Conservation (phyloP, 805 yeast genomes). For the Wickerhamomyces xylosicus region DNA sequence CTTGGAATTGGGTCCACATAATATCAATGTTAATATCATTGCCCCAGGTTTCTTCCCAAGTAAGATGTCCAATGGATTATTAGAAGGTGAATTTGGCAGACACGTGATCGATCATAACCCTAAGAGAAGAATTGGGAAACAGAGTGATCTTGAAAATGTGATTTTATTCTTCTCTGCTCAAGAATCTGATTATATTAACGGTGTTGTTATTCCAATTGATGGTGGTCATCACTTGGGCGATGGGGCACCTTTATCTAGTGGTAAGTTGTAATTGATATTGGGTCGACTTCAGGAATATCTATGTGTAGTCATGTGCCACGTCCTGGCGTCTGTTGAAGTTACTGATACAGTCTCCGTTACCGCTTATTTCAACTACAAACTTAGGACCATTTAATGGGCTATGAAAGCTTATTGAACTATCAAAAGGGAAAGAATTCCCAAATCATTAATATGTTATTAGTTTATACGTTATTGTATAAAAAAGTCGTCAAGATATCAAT, state of each 20-base stretch:
- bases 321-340: no score
- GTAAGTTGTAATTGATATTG: background rate
- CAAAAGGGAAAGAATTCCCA: no score
- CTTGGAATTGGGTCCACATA: slow-evolving; percentile 51
- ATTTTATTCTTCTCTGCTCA: slow-evolving; percentile 46
- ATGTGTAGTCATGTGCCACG: no score
- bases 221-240: slow-evolving; percentile 50
- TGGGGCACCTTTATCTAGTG: slow-evolving; percentile 3
- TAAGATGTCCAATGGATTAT: slow-evolving; percentile 60
- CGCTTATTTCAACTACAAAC: no score
- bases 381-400: no score
- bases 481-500: no score
- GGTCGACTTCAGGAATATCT: no score
- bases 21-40: slow-evolving; percentile 58
- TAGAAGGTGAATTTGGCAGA: slow-evolving; percentile 34
- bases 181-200: slow-evolving; percentile 54
- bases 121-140: slow-evolving; percentile 48
- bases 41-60: slow-evolving; percentile 77
- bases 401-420: no score
- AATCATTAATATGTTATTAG: no score
- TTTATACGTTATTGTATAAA: no score
- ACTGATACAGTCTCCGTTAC: no score
- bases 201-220: slow-evolving; percentile 57
- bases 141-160: slow-evolving; percentile 47
- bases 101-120: slow-evolving; percentile 42